Evolutionary conservation across 2,329 filamentous ascomycete species (phyloP), one percentile per base, ranked within the genome.

Genomic region (Colletotrichum sp.): DNA sequence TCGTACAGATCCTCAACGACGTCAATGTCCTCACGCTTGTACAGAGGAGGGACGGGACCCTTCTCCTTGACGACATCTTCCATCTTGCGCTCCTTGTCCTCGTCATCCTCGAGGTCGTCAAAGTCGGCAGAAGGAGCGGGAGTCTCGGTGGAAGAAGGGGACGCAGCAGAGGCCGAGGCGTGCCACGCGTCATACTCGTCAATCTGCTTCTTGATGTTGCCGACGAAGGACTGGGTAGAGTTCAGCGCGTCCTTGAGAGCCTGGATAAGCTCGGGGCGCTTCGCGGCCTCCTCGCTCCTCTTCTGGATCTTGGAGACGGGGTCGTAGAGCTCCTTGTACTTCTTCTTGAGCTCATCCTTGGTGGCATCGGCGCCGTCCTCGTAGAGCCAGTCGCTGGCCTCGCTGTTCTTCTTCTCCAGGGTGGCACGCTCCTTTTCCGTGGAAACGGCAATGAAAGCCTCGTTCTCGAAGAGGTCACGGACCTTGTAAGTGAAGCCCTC

Each of bases 401-500:
- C 90, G 76, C 90, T 89, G 52, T 95, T 89, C 80, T 93, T 92
- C 76, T 92, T 87, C 79, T 94, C 90, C 14, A 98, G 89, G n/a
- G 86, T 85, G 8, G 89, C 83, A 62, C 95, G 91, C 81, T 96
- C 91, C 24, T 90, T 89, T 5, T 91, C 87, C 12, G 94, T 96
- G 36, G 96, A 94, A 5, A 90, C 91, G 14, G 89, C 89, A 68
- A 94, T 87, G 82, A 98, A 98, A 1, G 89, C 88, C 63, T 95
- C 92, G 75, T 94, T 93, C 56, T 95, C 93, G 3, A 98, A 88
- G 59, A 98, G 89, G 83, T 98, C 96, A 30, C 96, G 93, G 32
- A 94, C 91, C 81, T 92, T 94, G 88, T 99, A 99, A 16, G 96
- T 98, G 84, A 94, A 98, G 14, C 91, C 93, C 85, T 99, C 97